Percentiles rank a stretch among this genome's conserved stretches.
Evolutionary conservation across 2,329 filamentous ascomycete species (phyloP).

Genomic region (Colletotrichum somersetense): DNA sequence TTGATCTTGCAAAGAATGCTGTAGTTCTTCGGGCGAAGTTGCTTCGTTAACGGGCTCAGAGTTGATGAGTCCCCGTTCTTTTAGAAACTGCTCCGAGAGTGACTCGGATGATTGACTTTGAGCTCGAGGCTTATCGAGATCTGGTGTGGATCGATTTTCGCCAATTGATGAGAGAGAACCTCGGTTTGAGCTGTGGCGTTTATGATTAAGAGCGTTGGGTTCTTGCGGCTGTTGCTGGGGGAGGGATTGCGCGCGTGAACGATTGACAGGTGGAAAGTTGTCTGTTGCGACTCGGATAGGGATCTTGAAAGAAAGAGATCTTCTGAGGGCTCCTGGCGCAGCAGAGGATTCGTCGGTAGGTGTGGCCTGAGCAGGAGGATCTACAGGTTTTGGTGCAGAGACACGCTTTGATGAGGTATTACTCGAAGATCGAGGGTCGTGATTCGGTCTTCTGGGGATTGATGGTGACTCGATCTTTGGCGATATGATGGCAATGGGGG

Average conservation of each 20-base stretch:
- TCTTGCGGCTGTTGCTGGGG: conserved; percentile 15
- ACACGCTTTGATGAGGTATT: conserved; percentile 33
- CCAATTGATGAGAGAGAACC: conserved; percentile 31
- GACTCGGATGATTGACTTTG: conserved; percentile 22
- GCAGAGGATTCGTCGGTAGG: conserved; percentile 26
- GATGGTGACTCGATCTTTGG: conserved; percentile 3
- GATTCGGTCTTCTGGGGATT: conserved; percentile 15
- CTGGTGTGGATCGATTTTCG: conserved; percentile 6
- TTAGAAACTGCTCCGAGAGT: conserved; percentile 33
- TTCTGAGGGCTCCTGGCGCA: conserved; percentile 33
- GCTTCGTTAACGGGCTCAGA: conserved; percentile 26
- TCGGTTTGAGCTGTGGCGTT: conserved; percentile 11
- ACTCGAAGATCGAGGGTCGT: conserved; percentile 26
- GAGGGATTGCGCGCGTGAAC: conserved; percentile 28
- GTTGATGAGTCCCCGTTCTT: conserved; percentile 35
- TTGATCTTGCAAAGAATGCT: conserved; percentile 35
- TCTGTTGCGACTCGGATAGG: conserved; percentile 35
- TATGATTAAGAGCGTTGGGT: conserved; percentile 4
- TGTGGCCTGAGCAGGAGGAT: conserved; percentile 16
- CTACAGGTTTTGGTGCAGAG: conserved; percentile 16
- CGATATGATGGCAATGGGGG: conserved; percentile 21
- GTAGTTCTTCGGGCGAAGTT: conserved; percentile 36
- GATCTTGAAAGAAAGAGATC: conserved; percentile 39
- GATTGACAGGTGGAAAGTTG: conserved; percentile 15
- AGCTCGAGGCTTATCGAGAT: background rate